Evolutionary conservation across 352 stramenopile species (phyloP), one percentile per base, ranked within the genome.

Genomic region (Bremia lactucae): DNA sequence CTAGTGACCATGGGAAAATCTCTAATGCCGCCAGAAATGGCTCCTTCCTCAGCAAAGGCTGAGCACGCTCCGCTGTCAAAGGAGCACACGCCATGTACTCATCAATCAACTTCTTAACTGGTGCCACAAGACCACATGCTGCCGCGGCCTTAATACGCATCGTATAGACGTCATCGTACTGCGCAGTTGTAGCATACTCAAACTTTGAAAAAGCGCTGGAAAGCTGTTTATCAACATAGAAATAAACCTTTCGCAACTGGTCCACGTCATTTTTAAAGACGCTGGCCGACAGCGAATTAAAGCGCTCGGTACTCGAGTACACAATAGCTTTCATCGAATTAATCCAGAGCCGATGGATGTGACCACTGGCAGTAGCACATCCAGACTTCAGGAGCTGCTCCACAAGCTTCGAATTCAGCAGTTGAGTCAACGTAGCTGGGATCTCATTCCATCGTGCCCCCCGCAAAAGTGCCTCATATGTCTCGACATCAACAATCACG

Each of bases 381-480:
- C 35, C 36, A 3, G 49, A 22, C 0, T 35, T 21, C 2, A 48
- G 55, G 13, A 79, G 59, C 10, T 59, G 26, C 13, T 69, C 51
- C 8, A 80, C 46, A 6, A 77, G 21, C 20, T 65, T 64, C 1
- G 70, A 86, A 34, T 72, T 38, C 43, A 72, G 40, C 24, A 88
- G 47, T 34, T 79, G 76, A 21, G 45, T 74, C 4, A 88, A 15
- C 15, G 72, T 84, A 22, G 62, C 66, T 8, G 68, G 68, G 52
- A 88, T 79, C 46, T 83, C 64, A 11, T 65, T 63, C 68, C 72
- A 83, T 16, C 76, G 72, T 16, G 76, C 76, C 14, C 68, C 72
- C 21, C 73, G 44, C 14, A 88, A 57, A 31, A 88, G 49, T 7
- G 71, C 65, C 6, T 68, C 51, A 43, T 83, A 88, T 13, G 69